Conservation (phyloP, 371 early-diverging fungal genomes). For the Cokeromyces recurvatus region DNA sequence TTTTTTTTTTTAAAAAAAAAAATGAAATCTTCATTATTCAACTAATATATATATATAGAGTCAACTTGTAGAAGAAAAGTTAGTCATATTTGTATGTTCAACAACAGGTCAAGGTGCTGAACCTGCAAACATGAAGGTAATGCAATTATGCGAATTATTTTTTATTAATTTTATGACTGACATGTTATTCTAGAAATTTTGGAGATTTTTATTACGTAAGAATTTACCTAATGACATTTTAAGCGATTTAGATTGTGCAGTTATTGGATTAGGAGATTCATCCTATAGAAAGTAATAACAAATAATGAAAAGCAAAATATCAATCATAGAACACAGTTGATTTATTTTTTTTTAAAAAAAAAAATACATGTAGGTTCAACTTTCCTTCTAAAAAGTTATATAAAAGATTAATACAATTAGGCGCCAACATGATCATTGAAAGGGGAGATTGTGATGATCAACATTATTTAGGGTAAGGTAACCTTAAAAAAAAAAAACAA, state of each 20-base stretch:
- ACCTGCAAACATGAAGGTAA: slow-evolving; percentile 89
- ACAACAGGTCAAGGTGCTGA: slow-evolving; percentile 95
- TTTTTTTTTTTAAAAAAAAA: slow-evolving; percentile 6
- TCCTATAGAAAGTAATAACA: slow-evolving; percentile 74
- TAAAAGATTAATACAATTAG: slow-evolving; percentile 85
- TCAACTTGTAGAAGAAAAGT: slow-evolving; percentile 52
- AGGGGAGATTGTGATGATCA: slow-evolving; percentile 97
- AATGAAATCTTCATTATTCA: background rate
- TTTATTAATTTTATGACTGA: too few species aligned
- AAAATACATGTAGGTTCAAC: slow-evolving; percentile 91
- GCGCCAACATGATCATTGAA: slow-evolving; percentile 68
- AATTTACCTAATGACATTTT: slow-evolving; percentile 66
- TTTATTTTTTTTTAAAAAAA: too few species aligned
- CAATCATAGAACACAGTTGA: background rate
- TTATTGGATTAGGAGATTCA: slow-evolving; percentile 95
- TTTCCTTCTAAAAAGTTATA: slow-evolving; percentile 92
- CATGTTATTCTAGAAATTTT: slow-evolving; percentile 57
- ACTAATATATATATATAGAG: slow-evolving; percentile 44
- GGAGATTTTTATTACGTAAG: slow-evolving; percentile 85
- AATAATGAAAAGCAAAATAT: too few species aligned
- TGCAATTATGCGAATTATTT: background rate
- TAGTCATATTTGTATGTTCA: slow-evolving; percentile 86
- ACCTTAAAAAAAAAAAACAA: background rate
- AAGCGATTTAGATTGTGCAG: slow-evolving; percentile 65
- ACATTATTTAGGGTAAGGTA: slow-evolving; percentile 84